phyloP scores from a whole-genome alignment of 257 asterid genomes.

The Solanum sejunctum region DNA sequence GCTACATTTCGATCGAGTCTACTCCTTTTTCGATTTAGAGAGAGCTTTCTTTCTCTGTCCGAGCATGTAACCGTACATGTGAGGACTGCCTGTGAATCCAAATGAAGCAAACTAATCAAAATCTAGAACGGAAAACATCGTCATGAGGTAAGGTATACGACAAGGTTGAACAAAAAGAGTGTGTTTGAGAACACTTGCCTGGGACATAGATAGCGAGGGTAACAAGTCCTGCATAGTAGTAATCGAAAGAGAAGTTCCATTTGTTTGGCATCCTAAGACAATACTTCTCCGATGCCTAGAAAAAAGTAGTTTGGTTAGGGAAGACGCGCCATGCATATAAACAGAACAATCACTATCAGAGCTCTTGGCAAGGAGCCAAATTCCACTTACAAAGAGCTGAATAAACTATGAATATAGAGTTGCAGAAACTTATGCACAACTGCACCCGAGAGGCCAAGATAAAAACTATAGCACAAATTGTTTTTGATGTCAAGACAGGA shows the following conservation, averaged over 20 bases:
- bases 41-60: conserved; percentile 87
- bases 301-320: neutral
- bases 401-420: neutral
- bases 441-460: neutral
- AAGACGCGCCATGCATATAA: neutral
- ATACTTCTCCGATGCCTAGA: conserved; percentile 46
- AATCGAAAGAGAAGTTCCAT: conserved; percentile 74
- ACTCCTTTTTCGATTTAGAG: conserved; percentile 53
- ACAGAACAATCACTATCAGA: neutral
- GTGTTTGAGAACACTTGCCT: conserved; percentile 7
- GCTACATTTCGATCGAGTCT: neutral
- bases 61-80: conserved; percentile 70
- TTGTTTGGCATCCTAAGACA: conserved; percentile 72
- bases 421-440: neutral
- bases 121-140: neutral
- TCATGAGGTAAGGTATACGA: neutral
- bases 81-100: conserved; percentile 42
- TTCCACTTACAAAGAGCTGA: neutral
- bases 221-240: conserved; percentile 43
- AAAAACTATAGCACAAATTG: neutral
- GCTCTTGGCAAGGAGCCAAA: neutral
- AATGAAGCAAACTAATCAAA: neutral
- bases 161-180: neutral
- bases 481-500: neutral
- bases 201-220: conserved; percentile 68